Evolutionary conservation across 2,329 filamentous ascomycete species (phyloP), one percentile per base, ranked within the genome.

Genomic region (Alternaria ventricosa): DNA sequence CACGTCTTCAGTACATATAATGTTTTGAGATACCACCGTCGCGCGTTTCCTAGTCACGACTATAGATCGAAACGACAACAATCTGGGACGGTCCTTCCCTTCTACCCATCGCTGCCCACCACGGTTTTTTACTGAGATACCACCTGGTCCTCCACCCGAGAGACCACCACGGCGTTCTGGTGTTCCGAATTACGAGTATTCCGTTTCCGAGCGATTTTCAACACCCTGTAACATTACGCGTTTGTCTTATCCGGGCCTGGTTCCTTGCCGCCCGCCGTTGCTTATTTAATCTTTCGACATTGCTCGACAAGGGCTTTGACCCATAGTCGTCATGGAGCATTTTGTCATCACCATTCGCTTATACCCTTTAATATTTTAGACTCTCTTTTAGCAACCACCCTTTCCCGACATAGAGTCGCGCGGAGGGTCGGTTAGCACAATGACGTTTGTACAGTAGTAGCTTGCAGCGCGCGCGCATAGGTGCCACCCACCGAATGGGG

Each of bases 311-410:
- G 63, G 67, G 63, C 58, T 59, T 55, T 43, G 63, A 61, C 63
- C 64, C 64, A 63, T 63, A 18, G 67, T 67, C 65, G 64, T 62
- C 67, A 72, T 67, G 68, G 68, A 71, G 68, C 66, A 74, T 41
- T 55, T 41, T 59, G 60, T 68, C 67, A 76, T 66, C 74, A 77
- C 64, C 75, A 65, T 75, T 79, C 75, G 73, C 68, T 79, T 77
- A 73, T 75, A 68, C 66, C 68, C 69, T 75, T 73, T 78, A 77
- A 78, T 78, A 64, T 73, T 76, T 76, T 79, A 78, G 74, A 79
- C 76, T 63, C 75, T 79, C 77, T 61, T 53, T 72, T 78, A 67
- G 75, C 73, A 28, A 71, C 53, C 69, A 64, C 55, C 23, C 36
- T 41, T 55, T 61, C 23, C 47, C 63, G 68, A 59, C 49, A 56